Percentiles rank a stretch among this genome's conserved stretches.
phyloP scores from a whole-genome alignment of 176 grass and related monocot species.

The Paspalum vaginatum region DNA sequence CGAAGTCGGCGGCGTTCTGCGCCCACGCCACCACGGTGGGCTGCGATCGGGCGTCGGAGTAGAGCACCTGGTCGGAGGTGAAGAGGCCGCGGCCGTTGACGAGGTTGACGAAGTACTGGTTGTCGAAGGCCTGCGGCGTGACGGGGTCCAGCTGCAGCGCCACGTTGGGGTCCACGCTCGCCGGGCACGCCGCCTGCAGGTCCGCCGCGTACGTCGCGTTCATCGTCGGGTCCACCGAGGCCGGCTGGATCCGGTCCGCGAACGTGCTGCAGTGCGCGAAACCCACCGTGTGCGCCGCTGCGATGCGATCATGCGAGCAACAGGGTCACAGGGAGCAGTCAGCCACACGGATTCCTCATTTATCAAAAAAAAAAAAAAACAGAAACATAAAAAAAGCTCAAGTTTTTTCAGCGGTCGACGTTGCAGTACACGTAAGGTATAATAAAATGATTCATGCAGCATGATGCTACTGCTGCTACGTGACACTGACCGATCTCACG shows the following conservation, averaged over 20 bases:
- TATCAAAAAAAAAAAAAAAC: no score
- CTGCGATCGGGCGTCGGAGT: slow-evolving; percentile 57
- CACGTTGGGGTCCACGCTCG: slow-evolving; percentile 69
- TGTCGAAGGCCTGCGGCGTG: slow-evolving; percentile 78
- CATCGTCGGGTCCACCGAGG: slow-evolving; percentile 63
- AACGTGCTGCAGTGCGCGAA: slow-evolving; percentile 89
- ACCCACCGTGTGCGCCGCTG: slow-evolving; percentile 82
- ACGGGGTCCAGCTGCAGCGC: slow-evolving; percentile 70
- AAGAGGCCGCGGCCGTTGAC: slow-evolving; percentile 68
- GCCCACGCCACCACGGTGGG: slow-evolving; percentile 69
- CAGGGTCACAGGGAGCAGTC: background rate
- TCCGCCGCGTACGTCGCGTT: slow-evolving; percentile 58
- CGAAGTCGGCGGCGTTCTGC: slow-evolving; percentile 51
- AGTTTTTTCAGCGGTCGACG: background rate
- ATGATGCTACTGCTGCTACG: background rate
- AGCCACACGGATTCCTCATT: background rate
- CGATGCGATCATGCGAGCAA: background rate
- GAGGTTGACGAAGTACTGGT: slow-evolving; percentile 90
- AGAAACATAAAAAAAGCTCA: background rate
- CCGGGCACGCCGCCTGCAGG: slow-evolving; percentile 75
- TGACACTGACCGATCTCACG: background rate
- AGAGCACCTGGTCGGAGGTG: slow-evolving; percentile 87
- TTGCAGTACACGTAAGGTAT: background rate
- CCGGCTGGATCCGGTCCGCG: slow-evolving; percentile 54
- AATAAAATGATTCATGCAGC: background rate